phyloP scores from a whole-genome alignment of 2,329 filamentous ascomycete genomes.

The Monosporascus ibericus region DNA sequence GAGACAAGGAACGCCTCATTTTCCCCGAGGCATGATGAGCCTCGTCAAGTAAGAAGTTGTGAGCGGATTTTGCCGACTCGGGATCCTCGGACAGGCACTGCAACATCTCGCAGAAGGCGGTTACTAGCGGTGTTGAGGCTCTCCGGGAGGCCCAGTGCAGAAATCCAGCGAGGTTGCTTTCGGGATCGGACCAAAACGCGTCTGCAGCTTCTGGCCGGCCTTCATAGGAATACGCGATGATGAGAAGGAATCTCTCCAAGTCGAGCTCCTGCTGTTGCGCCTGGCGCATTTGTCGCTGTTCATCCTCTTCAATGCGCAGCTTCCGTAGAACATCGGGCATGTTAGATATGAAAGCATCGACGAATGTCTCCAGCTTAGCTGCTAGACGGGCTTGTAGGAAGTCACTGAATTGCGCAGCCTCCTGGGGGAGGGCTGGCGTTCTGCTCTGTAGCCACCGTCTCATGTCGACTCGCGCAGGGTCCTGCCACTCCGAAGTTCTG shows the following conservation, averaged over 20 bases:
- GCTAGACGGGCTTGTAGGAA: constrained; percentile 70
- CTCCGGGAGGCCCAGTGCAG: constrained; percentile 94
- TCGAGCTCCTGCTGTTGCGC: constrained; percentile 63
- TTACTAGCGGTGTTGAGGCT: constrained; percentile 91
- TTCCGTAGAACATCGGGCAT: constrained; percentile 87
- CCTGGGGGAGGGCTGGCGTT: constrained; percentile 60
- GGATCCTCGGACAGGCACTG: constrained; percentile 80
- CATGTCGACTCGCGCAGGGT: constrained; percentile 77
- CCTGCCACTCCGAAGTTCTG: constrained; percentile 76
- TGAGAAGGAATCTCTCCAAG: constrained; percentile 83
- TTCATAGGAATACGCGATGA: constrained; percentile 89
- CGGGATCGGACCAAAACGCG: constrained; percentile 86
- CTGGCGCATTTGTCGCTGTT: constrained; percentile 66
- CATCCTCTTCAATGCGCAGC: constrained; percentile 82
- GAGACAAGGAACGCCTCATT: constrained; percentile 72
- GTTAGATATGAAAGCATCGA: constrained; percentile 90
- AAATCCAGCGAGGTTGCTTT: constrained; percentile 91
- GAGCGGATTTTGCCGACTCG: constrained; percentile 75
- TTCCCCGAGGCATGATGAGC: constrained; percentile 67
- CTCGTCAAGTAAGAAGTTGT: constrained; percentile 87
- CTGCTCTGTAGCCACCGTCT: constrained; percentile 79
- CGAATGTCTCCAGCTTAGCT: constrained; percentile 77
- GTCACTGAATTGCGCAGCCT: constrained; percentile 61
- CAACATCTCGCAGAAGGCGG: constrained; percentile 94
- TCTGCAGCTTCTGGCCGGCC: constrained; percentile 76